Evolutionary conservation across 2,329 filamentous ascomycete species (phyloP).

Genomic region (Calonectria hawksworthii): DNA sequence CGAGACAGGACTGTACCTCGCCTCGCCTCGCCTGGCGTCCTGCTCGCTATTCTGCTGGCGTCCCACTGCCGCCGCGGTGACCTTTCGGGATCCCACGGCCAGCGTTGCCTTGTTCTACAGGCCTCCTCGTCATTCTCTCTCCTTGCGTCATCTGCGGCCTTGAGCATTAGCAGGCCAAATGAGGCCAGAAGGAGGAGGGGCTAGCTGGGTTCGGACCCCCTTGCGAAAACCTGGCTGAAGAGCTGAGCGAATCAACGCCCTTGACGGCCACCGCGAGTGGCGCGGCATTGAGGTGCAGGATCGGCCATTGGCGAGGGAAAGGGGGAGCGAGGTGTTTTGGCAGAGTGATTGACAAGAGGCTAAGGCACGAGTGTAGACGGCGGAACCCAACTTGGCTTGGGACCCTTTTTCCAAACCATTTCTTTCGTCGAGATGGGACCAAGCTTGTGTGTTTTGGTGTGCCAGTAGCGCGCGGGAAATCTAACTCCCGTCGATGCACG

Average conservation of each 20-base stretch:
- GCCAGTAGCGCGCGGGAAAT: conserved; percentile 36
- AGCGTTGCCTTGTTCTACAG: background rate
- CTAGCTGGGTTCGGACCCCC: conserved; percentile 34
- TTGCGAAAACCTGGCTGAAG: conserved; percentile 28
- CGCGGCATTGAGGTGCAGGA: conserved; percentile 6
- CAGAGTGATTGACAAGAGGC: conserved; percentile 16
- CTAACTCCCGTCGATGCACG: conserved; percentile 40
- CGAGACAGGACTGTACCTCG: background rate
- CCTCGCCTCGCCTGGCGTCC: background rate
- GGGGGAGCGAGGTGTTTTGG: conserved; percentile 9
- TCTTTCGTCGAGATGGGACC: background rate
- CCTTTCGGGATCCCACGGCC: background rate
- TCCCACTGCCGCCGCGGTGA: background rate
- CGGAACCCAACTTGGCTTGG: conserved; percentile 29
- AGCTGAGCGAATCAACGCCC: conserved; percentile 8
- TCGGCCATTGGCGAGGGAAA: conserved; percentile 3
- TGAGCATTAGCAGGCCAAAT: background rate
- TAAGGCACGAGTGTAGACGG: conserved; percentile 9
- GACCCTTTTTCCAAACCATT: conserved; percentile 5
- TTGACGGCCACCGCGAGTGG: conserved; percentile 22
- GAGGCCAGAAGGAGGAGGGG: conserved; percentile 14
- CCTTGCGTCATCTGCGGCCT: conserved; percentile 3
- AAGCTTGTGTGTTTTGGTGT: conserved; percentile 23
- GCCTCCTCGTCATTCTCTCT: background rate
- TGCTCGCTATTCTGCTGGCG: background rate